Conservation (phyloP, 1,284 basidiomycete genomes). For the Tylopilus sp. region DNA sequence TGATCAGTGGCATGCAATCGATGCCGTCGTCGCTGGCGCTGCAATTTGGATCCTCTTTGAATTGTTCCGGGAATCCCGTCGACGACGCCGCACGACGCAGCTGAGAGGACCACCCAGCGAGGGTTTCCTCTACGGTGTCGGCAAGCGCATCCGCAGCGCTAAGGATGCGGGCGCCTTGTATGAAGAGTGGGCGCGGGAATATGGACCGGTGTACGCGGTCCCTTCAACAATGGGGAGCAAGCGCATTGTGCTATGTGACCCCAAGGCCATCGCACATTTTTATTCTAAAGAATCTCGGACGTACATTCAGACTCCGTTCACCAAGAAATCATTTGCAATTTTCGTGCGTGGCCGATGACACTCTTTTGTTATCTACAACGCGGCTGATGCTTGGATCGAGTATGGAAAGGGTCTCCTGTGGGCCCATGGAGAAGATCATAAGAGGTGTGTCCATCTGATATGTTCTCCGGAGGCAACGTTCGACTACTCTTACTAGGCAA, state of each 20-base stretch:
- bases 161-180: slow-evolving; percentile 13
- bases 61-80: background rate
- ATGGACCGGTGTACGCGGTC: slow-evolving; percentile 19
- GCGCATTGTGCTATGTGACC: slow-evolving; percentile 31
- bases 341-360: too few relatives aligned
- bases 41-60: slow-evolving; percentile 4
- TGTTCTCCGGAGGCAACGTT: too few relatives aligned
- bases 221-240: slow-evolving; percentile 42
- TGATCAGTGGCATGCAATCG: background rate
- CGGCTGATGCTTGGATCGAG: slow-evolving; percentile 1
- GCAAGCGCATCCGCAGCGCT: slow-evolving; percentile 1
- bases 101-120: slow-evolving; percentile 18
- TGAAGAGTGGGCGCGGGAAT: slow-evolving; percentile 18
- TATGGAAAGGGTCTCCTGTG: slow-evolving; percentile 13
- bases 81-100: slow-evolving; percentile 9
- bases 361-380: too few relatives aligned
- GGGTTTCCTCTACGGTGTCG: slow-evolving; percentile 17
- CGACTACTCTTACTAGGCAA: slow-evolving; percentile 29
- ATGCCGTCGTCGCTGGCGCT: background rate
- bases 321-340: too few relatives aligned
- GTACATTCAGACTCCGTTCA: slow-evolving; percentile 48
- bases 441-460: background rate
- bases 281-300: slow-evolving; percentile 41
- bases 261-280: slow-evolving; percentile 39
- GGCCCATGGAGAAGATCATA: slow-evolving; percentile 17